Evolutionary conservation across 2,329 filamentous ascomycete genomes (phyloP), one percentile per base, ranked within the genome.

Genomic region (Camptophora hylomeconis): DNA sequence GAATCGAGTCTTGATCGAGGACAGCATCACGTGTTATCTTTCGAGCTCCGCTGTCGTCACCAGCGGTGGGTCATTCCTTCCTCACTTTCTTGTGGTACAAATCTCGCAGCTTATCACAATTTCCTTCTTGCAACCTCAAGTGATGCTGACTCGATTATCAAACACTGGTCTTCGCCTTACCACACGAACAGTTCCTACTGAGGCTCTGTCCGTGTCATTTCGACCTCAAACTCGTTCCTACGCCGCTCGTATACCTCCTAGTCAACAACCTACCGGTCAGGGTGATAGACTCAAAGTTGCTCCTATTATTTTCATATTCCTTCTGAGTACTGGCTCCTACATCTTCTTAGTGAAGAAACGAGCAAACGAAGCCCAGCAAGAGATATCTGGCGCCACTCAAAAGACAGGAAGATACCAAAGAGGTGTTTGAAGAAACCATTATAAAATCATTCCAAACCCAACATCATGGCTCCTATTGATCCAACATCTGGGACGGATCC

Each of bases 321-420:
- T 57, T 23, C 46, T 59, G 26, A 63, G 63, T 33, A 59, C 59
- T 20, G 62, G 59, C 23, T 53, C 60, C 26, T 71, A 69, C 52
- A 46, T 54, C 23, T 49, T 63, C 22, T 60, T 71, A 43, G 65
- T 68, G 8, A 64, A 57, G 37, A 56, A 53, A 35, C 58, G 35
- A 32, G 40, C 28, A 31, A 30, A 36, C 14, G 21, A 17, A 27
- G 23, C 24, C 25, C 28, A 20, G 17, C 30, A 18, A 31, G 21
- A 20, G n/a, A 31, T 17, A 8, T 14, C 21, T 26, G 24, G 13
- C 17, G 9, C 14, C 21, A 26, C 26, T 17, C 24, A 18, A 11
- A 22, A 26, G 13, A 30, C 26, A 8, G 24, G 23, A 9, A 17
- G 33, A 18, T 36, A 36, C 26, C 33, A n/a, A n/a, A n/a, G n/a